phyloP scores from a whole-genome alignment of 2,329 filamentous ascomycete genomes.

The Paecilomyces sp. region DNA sequence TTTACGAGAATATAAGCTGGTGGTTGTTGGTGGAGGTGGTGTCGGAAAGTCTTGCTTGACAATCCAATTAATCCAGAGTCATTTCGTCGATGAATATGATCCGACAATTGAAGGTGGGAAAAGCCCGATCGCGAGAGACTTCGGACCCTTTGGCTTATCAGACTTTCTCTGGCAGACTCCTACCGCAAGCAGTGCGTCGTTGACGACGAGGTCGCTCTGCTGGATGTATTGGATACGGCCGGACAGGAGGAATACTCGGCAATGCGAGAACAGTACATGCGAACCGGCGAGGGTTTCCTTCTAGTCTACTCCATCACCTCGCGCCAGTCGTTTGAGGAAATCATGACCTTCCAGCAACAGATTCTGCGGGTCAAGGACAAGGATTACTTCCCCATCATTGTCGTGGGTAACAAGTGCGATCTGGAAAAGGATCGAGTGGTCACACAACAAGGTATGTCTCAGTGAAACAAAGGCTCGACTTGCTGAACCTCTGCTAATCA shows the following conservation, averaged over 20 bases:
- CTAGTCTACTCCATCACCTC: slow-evolving; percentile 98
- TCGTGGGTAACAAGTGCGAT: slow-evolving; percentile 99
- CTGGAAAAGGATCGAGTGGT: slow-evolving; percentile 88
- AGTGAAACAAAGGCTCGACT: background rate
- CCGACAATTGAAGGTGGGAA: slow-evolving; percentile 86
- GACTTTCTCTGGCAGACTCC: slow-evolving; percentile 58
- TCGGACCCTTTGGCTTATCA: slow-evolving; percentile 11
- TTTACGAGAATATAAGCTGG: slow-evolving; percentile 87
- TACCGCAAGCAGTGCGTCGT: slow-evolving; percentile 99
- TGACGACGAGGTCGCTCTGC: slow-evolving; percentile 92
- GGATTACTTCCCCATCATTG: slow-evolving; percentile 99
- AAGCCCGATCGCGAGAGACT: slow-evolving; percentile 32
- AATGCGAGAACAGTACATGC: slow-evolving; percentile 99
- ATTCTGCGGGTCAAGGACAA: slow-evolving; percentile 98
- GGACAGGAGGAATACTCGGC: slow-evolving; percentile 99
- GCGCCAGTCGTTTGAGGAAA: slow-evolving; percentile 95
- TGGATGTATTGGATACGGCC: slow-evolving; percentile 96
- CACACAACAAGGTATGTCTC: slow-evolving; percentile 71
- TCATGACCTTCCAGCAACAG: slow-evolving; percentile 97
- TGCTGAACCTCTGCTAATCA: background rate
- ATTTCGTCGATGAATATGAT: slow-evolving; percentile 99
- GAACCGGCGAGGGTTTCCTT: slow-evolving; percentile 94
- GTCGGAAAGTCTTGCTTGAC: slow-evolving; percentile 99
- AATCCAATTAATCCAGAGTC: slow-evolving; percentile 89
- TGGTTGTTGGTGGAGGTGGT: slow-evolving; percentile 95